Base-by-base conservation (phyloP, 768 basidiomycete species). In the Kwoniella sp. region DNA sequence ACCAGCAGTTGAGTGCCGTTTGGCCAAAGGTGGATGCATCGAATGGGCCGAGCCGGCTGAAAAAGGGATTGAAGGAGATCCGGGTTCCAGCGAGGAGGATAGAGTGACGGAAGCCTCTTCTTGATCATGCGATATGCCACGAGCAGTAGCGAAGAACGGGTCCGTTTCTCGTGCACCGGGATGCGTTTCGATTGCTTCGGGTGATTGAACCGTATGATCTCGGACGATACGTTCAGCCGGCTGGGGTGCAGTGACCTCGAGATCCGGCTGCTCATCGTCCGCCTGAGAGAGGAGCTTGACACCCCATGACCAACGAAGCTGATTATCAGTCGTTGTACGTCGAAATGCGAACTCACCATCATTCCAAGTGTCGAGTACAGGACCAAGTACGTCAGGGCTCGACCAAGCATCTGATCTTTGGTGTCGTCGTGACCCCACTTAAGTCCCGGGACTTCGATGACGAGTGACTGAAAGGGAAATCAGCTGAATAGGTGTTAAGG, bases 361-460 rank as follows among this genome's bases (percentile, higher is more conserved):
- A 95, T 95, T 48, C 96, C 96, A 30, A 98, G 84, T 0, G 94
- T 96, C 63, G 90, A 92, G 78, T 94, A 94, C 22, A 97, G 83
- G 7, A 96, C 91, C 49, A 78, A 58, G 58, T 78, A 79, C 1
- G 78, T 77, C 58, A 79, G 64, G 25, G 78, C 78, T 8, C 96
- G 85, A 29, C 94, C 94, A 29, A 97, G 85, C 90, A 95, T 97
- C 24, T 88, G 87, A 68, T 94, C 85, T 68, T 86, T 84, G 73
- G 86, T 90, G 77, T 98, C 94, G 58, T 90, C 86, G 2, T 82
- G 66, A 9, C 84, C 88, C 91, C 92, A 92, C 72, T 88, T 89
- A 30, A 95, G 83, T 4, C 86, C 87, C 0, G 88, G 88, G 0
- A 95, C 91, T 13, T 90, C 88, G 59, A 89, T 81, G 9, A 91